These are phyloP conservation scores for Botryobasidium botryosum DNA, from an alignment of 768 basidiomycete genomes.

Conservation along the genomic window DNA sequence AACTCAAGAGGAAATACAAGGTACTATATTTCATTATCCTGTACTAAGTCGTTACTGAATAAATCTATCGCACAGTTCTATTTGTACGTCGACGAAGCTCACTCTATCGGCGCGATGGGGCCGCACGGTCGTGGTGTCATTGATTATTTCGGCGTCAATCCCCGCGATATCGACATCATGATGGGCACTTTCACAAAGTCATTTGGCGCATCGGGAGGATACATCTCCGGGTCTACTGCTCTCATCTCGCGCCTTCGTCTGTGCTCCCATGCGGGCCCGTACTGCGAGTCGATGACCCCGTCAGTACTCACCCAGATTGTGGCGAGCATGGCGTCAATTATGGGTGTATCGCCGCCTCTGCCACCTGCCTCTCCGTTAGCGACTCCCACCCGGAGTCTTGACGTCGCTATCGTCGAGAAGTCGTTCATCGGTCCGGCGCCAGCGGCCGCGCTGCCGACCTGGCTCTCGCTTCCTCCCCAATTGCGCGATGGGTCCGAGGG, in stretches of 20 bases:
- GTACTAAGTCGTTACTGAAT: background rate
- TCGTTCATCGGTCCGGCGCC: constrained; percentile 57
- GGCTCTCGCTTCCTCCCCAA: constrained; percentile 56
- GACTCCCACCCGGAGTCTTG: background rate
- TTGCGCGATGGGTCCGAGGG: constrained; percentile 80
- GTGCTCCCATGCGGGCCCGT: constrained; percentile 62
- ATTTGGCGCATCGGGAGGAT: constrained; percentile 87
- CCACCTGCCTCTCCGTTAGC: background rate
- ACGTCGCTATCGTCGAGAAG: constrained; percentile 19
- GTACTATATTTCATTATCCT: constrained; percentile 25
- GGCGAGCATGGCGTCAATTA: constrained; percentile 90
- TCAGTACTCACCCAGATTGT: constrained; percentile 82
- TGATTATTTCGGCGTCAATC: constrained; percentile 82
- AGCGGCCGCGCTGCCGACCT: constrained; percentile 44
- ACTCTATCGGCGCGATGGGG: constrained; percentile 91
- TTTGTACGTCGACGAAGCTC: constrained; percentile 90
- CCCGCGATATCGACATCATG: constrained; percentile 69
- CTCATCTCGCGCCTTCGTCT: constrained; percentile 72
- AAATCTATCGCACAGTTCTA: constrained; percentile 48
- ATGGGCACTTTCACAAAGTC: constrained; percentile 99
- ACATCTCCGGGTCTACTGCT: constrained; percentile 69
- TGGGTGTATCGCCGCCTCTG: constrained; percentile 50
- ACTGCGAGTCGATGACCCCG: constrained; percentile 83
- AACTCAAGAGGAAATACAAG: constrained; percentile 90
- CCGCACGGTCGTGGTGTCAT: constrained; percentile 88